Conservation (phyloP, 31 red algal genomes). For the Odonthalia washingtoniensis region DNA sequence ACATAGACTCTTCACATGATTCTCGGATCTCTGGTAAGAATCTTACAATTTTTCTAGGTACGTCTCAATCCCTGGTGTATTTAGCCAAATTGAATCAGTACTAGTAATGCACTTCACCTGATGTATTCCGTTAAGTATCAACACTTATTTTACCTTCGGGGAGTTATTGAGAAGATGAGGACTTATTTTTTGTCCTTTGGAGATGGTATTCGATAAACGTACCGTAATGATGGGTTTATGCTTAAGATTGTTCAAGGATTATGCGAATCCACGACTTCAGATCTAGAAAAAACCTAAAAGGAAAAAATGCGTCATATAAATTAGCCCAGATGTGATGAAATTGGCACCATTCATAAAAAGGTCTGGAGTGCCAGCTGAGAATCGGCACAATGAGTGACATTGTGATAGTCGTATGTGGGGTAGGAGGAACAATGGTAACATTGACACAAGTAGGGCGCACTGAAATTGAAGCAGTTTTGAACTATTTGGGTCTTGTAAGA, state of each 20-base stretch:
- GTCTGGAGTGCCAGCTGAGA: not conserved
- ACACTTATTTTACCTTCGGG: slow-evolving; percentile 34
- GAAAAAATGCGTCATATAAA: not conserved
- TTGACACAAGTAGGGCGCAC: not conserved
- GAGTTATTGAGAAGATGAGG: slow-evolving; percentile 20
- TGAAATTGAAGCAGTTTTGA: not conserved
- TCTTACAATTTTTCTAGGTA: too few relatives aligned
- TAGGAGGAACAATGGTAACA: not conserved
- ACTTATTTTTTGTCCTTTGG: slow-evolving; percentile 22
- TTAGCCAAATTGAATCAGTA: too few relatives aligned
- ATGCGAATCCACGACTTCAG: not conserved
- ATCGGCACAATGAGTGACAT: not conserved
- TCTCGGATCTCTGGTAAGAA: too few relatives aligned
- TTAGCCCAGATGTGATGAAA: not conserved
- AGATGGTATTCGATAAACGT: not conserved
- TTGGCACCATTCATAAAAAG: not conserved
- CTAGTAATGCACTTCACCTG: too few relatives aligned
- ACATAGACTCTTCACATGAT: too few relatives aligned
- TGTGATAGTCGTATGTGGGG: not conserved
- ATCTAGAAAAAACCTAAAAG: not conserved
- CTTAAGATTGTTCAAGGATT: not conserved
- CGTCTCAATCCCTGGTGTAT: too few relatives aligned
- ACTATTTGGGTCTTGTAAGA: not conserved
- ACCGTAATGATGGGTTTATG: not conserved
- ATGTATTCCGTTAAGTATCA: too few relatives aligned